Percentiles rank a stretch among this genome's conserved stretches.
phyloP scores from a whole-genome alignment of 148 eudicot genomes.

The Arbutus unedo region DNA sequence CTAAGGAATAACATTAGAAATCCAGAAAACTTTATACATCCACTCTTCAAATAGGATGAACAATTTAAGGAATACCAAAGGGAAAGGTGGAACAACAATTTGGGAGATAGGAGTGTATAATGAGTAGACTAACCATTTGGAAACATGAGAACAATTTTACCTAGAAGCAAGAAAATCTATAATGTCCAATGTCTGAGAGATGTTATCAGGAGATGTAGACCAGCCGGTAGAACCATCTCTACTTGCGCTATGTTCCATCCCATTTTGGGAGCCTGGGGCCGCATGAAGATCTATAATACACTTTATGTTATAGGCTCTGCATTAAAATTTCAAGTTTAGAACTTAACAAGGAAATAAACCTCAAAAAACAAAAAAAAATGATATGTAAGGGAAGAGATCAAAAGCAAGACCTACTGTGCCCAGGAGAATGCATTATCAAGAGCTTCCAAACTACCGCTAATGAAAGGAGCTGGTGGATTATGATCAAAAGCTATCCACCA shows the following conservation, averaged over 20 bases:
- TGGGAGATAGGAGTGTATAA: background rate
- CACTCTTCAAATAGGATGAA: too few relatives aligned
- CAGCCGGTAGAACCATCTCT: conserved; percentile 71
- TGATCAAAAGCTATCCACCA: conserved; percentile 93
- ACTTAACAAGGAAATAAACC: conserved; percentile 11
- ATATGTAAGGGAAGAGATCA: background rate
- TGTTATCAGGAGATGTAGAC: conserved; percentile 58
- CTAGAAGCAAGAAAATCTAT: conserved; percentile 73
- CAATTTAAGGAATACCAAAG: too few relatives aligned
- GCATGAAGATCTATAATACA: conserved; percentile 89
- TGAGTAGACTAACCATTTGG: background rate
- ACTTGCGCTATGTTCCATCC: conserved; percentile 85
- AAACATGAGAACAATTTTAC: conserved; percentile 23
- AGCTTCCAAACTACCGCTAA: conserved; percentile 68
- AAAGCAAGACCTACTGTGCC: conserved; percentile 61
- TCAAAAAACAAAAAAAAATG: background rate
- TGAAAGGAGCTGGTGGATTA: conserved; percentile 77
- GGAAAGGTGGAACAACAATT: too few relatives aligned
- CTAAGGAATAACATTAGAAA: too few relatives aligned
- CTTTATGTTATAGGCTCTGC: conserved; percentile 63
- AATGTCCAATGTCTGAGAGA: conserved; percentile 51
- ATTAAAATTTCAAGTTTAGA: conserved; percentile 6
- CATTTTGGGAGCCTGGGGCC: conserved; percentile 87
- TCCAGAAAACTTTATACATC: too few relatives aligned
- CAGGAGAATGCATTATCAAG: conserved; percentile 81